Evolutionary conservation across 2,329 filamentous ascomycete species (phyloP).

Genomic region (Monosporascus sp.): DNA sequence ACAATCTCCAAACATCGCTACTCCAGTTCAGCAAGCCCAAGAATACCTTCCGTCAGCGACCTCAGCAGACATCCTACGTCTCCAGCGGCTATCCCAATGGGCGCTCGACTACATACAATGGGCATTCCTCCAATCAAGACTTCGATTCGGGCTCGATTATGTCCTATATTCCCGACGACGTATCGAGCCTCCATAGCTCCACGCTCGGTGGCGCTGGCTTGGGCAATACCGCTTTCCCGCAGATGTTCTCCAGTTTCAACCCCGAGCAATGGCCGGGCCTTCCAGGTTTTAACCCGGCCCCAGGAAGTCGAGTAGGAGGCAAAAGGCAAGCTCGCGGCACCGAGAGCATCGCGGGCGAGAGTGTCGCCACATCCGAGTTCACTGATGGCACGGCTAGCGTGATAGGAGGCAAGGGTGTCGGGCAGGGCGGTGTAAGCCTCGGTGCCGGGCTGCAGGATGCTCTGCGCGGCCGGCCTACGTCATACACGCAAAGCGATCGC

Average conservation of each 20-base stretch:
- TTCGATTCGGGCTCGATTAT: constrained; percentile 82
- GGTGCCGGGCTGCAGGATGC: constrained; percentile 70
- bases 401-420: constrained; percentile 67
- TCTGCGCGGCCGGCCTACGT: constrained; percentile 59
- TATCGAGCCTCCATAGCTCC: constrained; percentile 91
- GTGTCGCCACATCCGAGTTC: constrained; percentile 83
- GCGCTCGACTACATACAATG: constrained; percentile 34
- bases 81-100: constrained; percentile 28
- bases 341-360: constrained; percentile 84
- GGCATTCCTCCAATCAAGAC: constrained; percentile 41
- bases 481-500: constrained; percentile 77
- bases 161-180: constrained; percentile 94
- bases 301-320: constrained; percentile 56
- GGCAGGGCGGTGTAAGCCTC: constrained; percentile 83
- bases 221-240: constrained; percentile 71
- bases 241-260: constrained; percentile 92
- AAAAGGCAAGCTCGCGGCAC: constrained; percentile 63
- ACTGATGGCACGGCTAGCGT: constrained; percentile 79
- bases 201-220: constrained; percentile 81
- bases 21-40: constrained; percentile 94
- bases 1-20: constrained; percentile 91
- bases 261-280: constrained; percentile 84
- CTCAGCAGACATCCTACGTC: constrained; percentile 65
- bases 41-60: constrained; percentile 85
- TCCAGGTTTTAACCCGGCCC: constrained; percentile 50